These are phyloP conservation scores for Euptelea pleiosperma DNA, from an alignment of 164 flowering plant genomes.

Conservation along the genomic window DNA sequence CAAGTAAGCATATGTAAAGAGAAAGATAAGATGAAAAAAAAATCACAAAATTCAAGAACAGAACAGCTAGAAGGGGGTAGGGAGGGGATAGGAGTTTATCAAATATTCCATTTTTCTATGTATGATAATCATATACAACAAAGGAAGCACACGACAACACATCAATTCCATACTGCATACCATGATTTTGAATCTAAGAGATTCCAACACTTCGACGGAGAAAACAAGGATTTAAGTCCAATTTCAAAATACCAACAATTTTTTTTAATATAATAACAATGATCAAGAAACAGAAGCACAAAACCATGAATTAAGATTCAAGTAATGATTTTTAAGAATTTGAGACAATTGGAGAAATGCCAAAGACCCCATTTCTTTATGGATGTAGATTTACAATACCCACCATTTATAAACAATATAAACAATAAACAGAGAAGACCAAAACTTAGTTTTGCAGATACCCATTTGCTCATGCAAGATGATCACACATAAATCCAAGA, in stretches of 20 bases:
- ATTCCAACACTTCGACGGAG: too few relatives aligned
- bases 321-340: background rate
- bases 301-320: background rate
- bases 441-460: background rate
- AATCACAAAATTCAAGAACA: too few relatives aligned
- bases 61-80: too few relatives aligned
- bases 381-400: background rate
- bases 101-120: too few relatives aligned
- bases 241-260: background rate
- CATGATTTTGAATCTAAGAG: too few relatives aligned
- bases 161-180: too few relatives aligned
- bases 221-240: background rate
- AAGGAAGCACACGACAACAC: too few relatives aligned
- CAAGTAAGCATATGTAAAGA: too few relatives aligned
- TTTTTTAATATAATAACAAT: background rate
- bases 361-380: background rate
- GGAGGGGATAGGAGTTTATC: too few relatives aligned
- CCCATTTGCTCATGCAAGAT: slow-evolving; percentile 5
- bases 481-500: background rate
- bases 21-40: too few relatives aligned
- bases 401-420: background rate
- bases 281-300: background rate
- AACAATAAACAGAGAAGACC: background rate
- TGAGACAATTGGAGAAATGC: too few relatives aligned
- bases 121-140: too few relatives aligned